Evolutionary conservation across 805 yeast species (phyloP).

Genomic region (Monosporozyma unispora): DNA sequence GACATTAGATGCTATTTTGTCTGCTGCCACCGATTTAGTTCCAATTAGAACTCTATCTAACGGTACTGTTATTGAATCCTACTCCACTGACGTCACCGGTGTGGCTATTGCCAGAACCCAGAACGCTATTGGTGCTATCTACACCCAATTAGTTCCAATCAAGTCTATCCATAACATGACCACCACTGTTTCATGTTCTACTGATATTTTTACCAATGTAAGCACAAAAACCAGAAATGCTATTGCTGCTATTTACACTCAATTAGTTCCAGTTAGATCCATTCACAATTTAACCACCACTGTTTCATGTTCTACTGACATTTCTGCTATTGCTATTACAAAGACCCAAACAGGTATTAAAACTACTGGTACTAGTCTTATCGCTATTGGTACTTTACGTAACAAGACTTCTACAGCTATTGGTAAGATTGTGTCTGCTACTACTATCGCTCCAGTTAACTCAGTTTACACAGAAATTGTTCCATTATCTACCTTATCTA

Average conservation of each 20-base stretch:
- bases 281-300: not conserved
- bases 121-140: not conserved
- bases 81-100: not conserved
- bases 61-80: not conserved
- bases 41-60: conserved; percentile 11
- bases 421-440: not conserved
- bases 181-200: not conserved
- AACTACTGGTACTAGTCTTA: not conserved
- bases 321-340: not conserved
- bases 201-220: not conserved
- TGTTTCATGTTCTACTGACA: not conserved
- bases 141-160: conserved; percentile 4
- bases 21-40: conserved; percentile 20
- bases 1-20: conserved; percentile 12
- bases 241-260: not conserved
- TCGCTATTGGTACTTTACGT: not conserved
- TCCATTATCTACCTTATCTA: not conserved
- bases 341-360: not conserved
- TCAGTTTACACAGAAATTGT: not conserved
- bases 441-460: not conserved
- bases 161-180: not conserved
- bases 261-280: not conserved
- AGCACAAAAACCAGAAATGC: not conserved
- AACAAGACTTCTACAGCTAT: not conserved
- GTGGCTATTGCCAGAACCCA: not conserved